Conservation (phyloP, 306 rosid genomes). For the Prunus armeniaca region DNA sequence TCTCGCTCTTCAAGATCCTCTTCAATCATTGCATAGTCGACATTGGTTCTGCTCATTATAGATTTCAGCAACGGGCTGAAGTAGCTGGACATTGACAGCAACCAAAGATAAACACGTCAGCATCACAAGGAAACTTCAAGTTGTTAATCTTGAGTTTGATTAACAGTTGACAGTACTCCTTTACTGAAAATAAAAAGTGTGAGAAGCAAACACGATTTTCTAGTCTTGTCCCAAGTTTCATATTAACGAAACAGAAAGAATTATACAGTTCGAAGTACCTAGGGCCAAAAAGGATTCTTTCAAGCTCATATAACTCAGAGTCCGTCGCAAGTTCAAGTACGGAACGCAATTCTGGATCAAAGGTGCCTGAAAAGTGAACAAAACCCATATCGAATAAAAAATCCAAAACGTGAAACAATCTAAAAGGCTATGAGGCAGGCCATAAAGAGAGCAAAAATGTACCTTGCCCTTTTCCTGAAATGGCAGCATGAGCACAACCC, state of each 20-base stretch:
- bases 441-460: not conserved
- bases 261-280: constrained; percentile 36
- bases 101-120: not conserved
- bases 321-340: constrained; percentile 88
- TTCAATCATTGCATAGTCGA: constrained; percentile 65
- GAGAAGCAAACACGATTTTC: not conserved
- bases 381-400: not conserved
- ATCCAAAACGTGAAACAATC: not conserved
- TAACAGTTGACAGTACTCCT: not conserved
- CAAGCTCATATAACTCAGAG: constrained; percentile 72
- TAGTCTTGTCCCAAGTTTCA: not conserved
- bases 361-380: constrained; percentile 33
- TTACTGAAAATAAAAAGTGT: not conserved
- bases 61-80: constrained; percentile 92
- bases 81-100: constrained; percentile 55
- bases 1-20: constrained; percentile 75
- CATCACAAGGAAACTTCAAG: constrained; percentile 7
- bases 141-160: not conserved
- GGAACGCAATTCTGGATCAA: constrained; percentile 69
- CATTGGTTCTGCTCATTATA: constrained; percentile 40
- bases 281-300: constrained; percentile 78
- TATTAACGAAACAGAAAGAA: not conserved
- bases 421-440: constrained; percentile 1
- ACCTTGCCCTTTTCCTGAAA: constrained; percentile 45
- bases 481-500: constrained; percentile 43